Base-by-base conservation (phyloP, 139 green algal genomes). In the Edaphochlamys debaryana region DNA sequence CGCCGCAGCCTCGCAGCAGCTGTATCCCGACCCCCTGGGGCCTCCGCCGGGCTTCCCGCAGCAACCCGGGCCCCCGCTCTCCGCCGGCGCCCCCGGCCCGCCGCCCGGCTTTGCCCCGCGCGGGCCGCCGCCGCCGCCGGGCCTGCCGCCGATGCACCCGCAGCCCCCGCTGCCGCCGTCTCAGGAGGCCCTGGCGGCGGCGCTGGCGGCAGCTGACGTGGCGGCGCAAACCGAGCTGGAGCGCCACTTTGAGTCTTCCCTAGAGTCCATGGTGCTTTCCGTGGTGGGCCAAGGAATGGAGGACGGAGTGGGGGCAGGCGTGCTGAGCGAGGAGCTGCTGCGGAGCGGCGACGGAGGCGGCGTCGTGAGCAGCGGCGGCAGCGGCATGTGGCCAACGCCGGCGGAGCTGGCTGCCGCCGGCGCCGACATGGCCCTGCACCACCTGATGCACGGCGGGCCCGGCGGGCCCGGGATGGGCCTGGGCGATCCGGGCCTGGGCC, bases 201-300 rank as follows among this genome's bases (percentile, higher is more conserved):
- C 62, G n/a, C n/a, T 32, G 13, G 37, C 40, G 9, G 76, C 42
- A 13, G 76, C 63, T 13, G 76, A 64, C 3, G 76, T 45, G 11
- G 32, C 68, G 4, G 30, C 22, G 42, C 50, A 54, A 34, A 36
- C 42, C 15, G 76, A 82, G 9, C 17, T 82, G 63, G 76, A 82
- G 4, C 42, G 50, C 5, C 70, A 78, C 48, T 20, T 78, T 1
- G 48, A 78, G 70, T 78, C 70, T 4, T 78, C 70, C 11, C 42
- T 80, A 1, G 73, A 69, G 38, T 69, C 56, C 27, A 69, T 73
- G 63, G 76, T 82, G 7, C 34, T 74, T 22, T 82, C 76, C 5
- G 76, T 82, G 42, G 76, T 82, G n/a, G 76, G 70, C 27, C 76
- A 82, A 15, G 76, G 76, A 5, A n/a, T 82, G 42, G 76, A 82